Evolutionary conservation across 1,139 yeast genomes (phyloP).

Genomic region (Taphrina betulina): DNA sequence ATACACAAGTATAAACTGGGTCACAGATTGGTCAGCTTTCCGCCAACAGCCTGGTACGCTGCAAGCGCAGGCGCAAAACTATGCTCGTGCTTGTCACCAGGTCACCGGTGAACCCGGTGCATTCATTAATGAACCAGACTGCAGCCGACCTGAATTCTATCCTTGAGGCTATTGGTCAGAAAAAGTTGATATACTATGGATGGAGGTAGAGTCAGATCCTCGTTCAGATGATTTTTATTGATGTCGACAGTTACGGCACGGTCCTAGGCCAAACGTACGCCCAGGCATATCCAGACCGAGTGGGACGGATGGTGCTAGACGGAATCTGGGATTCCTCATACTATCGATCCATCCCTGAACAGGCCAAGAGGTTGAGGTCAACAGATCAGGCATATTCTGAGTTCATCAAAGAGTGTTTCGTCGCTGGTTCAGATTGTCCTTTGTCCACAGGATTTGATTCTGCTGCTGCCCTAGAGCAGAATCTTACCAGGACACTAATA

Average conservation of each 20-base stretch:
- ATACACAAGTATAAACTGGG: not conserved
- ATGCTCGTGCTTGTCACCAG: not conserved
- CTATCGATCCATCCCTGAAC: not conserved
- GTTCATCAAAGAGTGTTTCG: not conserved
- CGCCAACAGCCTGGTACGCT: not conserved
- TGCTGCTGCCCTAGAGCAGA: not conserved
- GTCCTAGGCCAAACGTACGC: conserved; percentile 9
- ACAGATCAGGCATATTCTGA: conserved; percentile 1
- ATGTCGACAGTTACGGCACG: conserved; percentile 18
- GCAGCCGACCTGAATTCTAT: conserved; percentile 15
- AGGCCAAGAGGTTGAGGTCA: not conserved
- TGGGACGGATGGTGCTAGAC: conserved; percentile 2
- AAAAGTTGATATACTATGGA: conserved; percentile 4
- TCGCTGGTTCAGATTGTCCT: not conserved
- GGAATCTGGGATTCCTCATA: not conserved
- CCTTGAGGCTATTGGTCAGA: conserved; percentile 6
- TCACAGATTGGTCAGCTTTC: not conserved
- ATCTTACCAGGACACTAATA: not conserved
- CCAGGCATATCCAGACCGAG: not conserved
- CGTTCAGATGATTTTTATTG: no score
- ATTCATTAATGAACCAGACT: conserved; percentile 1
- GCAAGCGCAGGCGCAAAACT: not conserved
- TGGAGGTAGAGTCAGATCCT: no score
- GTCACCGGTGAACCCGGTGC: conserved; percentile 5
- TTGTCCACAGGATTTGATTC: not conserved